Base-by-base conservation (phyloP, 331 rosid genomes). In the Spiraea crenata region DNA sequence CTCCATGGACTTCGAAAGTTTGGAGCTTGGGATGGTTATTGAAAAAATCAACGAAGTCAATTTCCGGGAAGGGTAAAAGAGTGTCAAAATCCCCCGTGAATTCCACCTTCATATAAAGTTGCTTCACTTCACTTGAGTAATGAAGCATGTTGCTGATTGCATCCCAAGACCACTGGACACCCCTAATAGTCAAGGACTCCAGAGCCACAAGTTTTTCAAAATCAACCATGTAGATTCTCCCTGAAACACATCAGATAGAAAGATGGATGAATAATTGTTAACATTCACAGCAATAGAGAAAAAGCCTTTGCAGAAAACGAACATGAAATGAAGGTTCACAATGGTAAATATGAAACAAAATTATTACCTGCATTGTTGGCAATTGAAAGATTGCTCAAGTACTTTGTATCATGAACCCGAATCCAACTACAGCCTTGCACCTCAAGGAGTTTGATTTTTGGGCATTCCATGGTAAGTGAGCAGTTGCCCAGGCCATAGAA, bases 401-500 rank as follows among this genome's bases (percentile, higher is more conserved):
- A 65, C 66, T 77, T 74, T 39, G 97, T 71, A 74, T 84, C 84
- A n/a, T 77, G 75, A 72, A 88, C 99, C 74, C 88, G 85, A 65
- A 95, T 91, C 97, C 91, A 91, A 70, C 96, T 89, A 82, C 96
- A 93, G 40, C 99, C 99, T 85, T 93, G 99, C 67, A 93, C 89
- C 81, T 93, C 96, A 73, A 95, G 97, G 73, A 87, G 80, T 82
- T 86, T 84, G 35, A 95, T 79, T 62, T 78, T 89, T 0, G 96
- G 91, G 75, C 88, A 83, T 51, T 66, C 83, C 70, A 95, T 81
- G 2, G 80, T 62, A 57, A 95, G 87, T 2, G 86, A 83, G 77
- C 89, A 85, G 82, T 95, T 83, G 3, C 96, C 97, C 61, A 74
- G 9, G 48, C 99, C 99, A 58, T 87, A 89, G 60, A 95, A 95